These are phyloP conservation scores for Desmodesmus armatus DNA, from an alignment of 139 green algal species.

Conservation along the genomic window DNA sequence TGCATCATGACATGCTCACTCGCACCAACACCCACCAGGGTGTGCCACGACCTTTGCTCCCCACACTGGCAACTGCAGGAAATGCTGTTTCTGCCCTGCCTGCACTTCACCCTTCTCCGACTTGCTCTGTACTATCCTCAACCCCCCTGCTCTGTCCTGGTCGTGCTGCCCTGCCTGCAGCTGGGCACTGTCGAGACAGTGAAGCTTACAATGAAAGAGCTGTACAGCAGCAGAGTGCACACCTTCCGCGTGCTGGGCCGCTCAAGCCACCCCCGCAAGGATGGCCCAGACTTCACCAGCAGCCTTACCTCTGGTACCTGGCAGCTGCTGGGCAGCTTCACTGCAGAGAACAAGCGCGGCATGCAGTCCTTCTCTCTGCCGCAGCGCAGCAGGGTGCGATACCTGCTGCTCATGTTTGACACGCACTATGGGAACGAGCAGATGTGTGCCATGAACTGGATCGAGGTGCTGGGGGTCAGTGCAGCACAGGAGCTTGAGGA, in stretches of 20 bases:
- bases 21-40: too few species aligned
- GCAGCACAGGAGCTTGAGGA: constrained; percentile 88
- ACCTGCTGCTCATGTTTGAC: constrained; percentile 82
- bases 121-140: background rate
- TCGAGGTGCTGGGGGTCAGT: constrained; percentile 79
- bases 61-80: too few species aligned
- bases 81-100: too few species aligned
- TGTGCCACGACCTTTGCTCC: too few species aligned
- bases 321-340: constrained; percentile 82
- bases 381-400: constrained; percentile 61
- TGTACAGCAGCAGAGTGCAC: constrained; percentile 80
- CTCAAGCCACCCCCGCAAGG: constrained; percentile 61
- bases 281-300: constrained; percentile 55
- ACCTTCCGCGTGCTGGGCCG: constrained; percentile 74
- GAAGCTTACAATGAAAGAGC: constrained; percentile 82
- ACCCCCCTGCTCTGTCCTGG: background rate
- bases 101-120: background rate
- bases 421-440: constrained; percentile 83
- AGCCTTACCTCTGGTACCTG: constrained; percentile 68
- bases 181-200: constrained; percentile 69
- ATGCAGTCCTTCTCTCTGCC: constrained; percentile 74
- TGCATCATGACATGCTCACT: too few species aligned
- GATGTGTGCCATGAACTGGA: constrained; percentile 90
- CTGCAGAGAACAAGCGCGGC: constrained; percentile 79
- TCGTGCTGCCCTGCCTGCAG: constrained; percentile 29